Evolutionary conservation across 108 stramenopile species (phyloP), one percentile per base, ranked within the genome.

Genomic region (Cyclotella baltica): DNA sequence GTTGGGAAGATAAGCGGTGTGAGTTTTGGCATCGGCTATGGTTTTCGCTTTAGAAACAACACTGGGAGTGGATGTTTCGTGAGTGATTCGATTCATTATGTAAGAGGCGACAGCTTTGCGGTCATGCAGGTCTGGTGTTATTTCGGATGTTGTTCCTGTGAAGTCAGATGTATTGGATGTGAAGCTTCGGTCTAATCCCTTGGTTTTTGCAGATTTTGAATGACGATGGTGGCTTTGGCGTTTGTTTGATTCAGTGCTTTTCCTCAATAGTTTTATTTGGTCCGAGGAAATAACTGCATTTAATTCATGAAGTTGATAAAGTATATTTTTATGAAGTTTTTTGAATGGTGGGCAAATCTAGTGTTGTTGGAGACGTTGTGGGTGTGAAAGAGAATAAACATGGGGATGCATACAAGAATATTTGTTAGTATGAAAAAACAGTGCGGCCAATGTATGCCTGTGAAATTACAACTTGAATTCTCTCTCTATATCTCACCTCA

Each of bases 1-100:
- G 57, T 80, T 80, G 15, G 79, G 79, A 43, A 80, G 59, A 29
- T 62, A 80, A 16, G 67, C 57, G 18, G 79, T 80, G 31, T 69
- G 67, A 18, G 40, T 38, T 31, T 74, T 52, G 37, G 59, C 23
- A 1, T 50, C 55, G 29, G 22, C 37, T 22, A 50, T 18, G 25
- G 36, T 43, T 27, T n/a, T 29, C 18, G 67, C n/a, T n/a, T n/a
- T n/a, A 50, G 27, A 31, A 15, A 6, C 28, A 27, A 48, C 58
- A n/a, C n/a, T n/a, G n/a, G n/a, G n/a, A n/a, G n/a, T n/a, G n/a
- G n/a, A 58, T 10, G 19, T 29, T 65, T 36, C 48, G 36, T 47
- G 48, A 35, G 37, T 40, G 61, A 78, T 66, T 30, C 70, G 78
- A 25, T 71, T 50, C 36, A 66, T 57, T 36, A 78, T 78, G 53